Evolutionary conservation across 225 moss, liverwort and hornwort species (phyloP).

Genomic region (Bryum argenteum): DNA sequence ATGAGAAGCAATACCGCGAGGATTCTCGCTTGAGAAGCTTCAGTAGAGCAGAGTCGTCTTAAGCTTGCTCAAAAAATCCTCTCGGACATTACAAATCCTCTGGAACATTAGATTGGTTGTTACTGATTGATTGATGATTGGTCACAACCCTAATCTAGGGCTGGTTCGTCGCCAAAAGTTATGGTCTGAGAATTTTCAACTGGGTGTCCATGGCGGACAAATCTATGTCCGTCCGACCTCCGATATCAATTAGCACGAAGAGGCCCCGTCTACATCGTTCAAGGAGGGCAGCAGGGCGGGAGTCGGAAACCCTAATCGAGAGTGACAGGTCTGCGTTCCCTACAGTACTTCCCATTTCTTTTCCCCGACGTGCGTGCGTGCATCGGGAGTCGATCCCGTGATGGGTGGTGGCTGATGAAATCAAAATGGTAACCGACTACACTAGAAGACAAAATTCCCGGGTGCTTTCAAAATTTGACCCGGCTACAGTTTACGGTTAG

Average conservation of each 20-base stretch:
- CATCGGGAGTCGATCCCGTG: slow-evolving; percentile 21
- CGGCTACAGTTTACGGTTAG: too few species aligned
- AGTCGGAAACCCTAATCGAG: slow-evolving; percentile 22
- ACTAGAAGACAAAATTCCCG: too few species aligned
- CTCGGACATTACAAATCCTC: not conserved
- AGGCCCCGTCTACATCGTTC: not conserved
- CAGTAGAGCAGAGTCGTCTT: not conserved
- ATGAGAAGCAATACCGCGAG: not conserved
- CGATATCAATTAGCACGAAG: not conserved
- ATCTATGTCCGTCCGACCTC: not conserved
- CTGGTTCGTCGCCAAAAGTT: not conserved
- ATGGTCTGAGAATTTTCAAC: not conserved
- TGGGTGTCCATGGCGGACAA: not conserved
- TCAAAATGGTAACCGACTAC: too few species aligned
- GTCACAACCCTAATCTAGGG: slow-evolving; percentile 22
- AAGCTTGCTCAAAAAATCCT: not conserved
- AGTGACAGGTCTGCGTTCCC: not conserved
- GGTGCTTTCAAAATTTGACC: too few species aligned
- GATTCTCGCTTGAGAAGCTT: not conserved
- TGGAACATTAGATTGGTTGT: not conserved
- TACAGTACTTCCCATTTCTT: not conserved
- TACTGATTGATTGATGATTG: not conserved
- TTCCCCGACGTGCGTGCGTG: not conserved
- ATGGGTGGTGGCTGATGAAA: not conserved
- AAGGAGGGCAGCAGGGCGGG: not conserved